Evolutionary conservation across 2,329 filamentous ascomycete genomes (phyloP).

Genomic region (Cladophialophora yegresii): DNA sequence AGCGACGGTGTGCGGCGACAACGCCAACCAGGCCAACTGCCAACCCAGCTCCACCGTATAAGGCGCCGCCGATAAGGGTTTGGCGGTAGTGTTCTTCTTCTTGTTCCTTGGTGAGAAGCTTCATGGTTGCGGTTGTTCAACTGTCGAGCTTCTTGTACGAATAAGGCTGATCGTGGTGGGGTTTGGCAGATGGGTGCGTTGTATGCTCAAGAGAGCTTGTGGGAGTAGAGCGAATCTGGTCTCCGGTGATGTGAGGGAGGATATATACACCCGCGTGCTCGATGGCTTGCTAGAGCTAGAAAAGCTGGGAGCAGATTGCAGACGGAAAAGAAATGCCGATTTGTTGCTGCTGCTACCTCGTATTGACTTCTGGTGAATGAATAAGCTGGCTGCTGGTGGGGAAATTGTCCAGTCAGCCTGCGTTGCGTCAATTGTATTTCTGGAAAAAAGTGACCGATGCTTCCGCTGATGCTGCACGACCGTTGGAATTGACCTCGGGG

Average conservation of each 20-base stretch:
- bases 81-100: slow-evolving; percentile 80
- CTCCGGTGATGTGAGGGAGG: neutral
- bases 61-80: slow-evolving; percentile 72
- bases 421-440: slow-evolving; percentile 18
- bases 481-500: neutral
- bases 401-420: slow-evolving; percentile 16
- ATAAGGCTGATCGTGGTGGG: neutral
- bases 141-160: neutral
- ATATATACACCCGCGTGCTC: slow-evolving; percentile 5
- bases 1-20: slow-evolving; percentile 67
- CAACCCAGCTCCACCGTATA: slow-evolving; percentile 71
- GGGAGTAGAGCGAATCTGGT: neutral
- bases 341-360: slow-evolving; percentile 5
- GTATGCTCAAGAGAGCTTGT: neutral
- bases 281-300: neutral
- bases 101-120: slow-evolving; percentile 92
- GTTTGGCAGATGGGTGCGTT: neutral
- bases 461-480: neutral
- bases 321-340: slow-evolving; percentile 20
- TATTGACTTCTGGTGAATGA: slow-evolving; percentile 15
- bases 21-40: slow-evolving; percentile 68
- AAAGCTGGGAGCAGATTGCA: neutral
- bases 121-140: slow-evolving; percentile 61
- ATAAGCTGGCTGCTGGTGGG: slow-evolving; percentile 11
- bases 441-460: neutral